Base-by-base conservation (phyloP, 495 filamentous ascomycete species). In the Penicillium silybi region DNA sequence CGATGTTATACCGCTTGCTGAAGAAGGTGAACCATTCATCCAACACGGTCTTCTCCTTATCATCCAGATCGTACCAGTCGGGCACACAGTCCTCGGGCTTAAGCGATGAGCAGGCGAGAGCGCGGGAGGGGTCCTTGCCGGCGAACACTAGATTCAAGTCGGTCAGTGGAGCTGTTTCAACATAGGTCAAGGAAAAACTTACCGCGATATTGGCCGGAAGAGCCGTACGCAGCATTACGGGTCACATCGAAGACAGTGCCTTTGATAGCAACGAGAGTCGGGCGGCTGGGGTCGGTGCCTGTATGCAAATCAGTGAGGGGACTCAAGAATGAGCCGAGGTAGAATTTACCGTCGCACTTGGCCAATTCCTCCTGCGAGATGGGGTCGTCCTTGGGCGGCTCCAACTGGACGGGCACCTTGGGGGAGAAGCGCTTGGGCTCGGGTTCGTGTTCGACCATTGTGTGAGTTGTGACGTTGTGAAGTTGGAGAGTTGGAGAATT, bases 11-110 rank as follows among this genome's bases (percentile, higher is more conserved):
- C 37, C 93, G 78, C 73, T 97, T 98, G 59, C 84, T 86, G 73
- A 97, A 98, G 74, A 95, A 98, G 3, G 86, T 95, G 46, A 82
- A 85, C 93, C 93, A 99, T 63, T 97, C 95, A 19, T 89, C 77
- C 37, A 99, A 74, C 13, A 86, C 83, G 22, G 76, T 79, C 73
- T 96, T 90, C 66, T 96, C 84, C 71, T 92, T 90, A n/a, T 95
- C 91, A 18, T 71, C 69, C 40, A 99, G 76, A 63, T 93, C 88
- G 48, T 84, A 75, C 89, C 90, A 97, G 25, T 96, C 87, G 1
- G 95, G 75, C 16, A 71, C 72, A 57, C 89, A 92, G 61, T 97
- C 90, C 61, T 91, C 90, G 4, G 78, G 68, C 68, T 97, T 95
- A 38, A 91, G 83, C 4, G 90, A 95, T 4, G 91, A 93, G 64